Evolutionary conservation across 1,139 yeast genomes (phyloP).

Genomic region (Pichia sp.): DNA sequence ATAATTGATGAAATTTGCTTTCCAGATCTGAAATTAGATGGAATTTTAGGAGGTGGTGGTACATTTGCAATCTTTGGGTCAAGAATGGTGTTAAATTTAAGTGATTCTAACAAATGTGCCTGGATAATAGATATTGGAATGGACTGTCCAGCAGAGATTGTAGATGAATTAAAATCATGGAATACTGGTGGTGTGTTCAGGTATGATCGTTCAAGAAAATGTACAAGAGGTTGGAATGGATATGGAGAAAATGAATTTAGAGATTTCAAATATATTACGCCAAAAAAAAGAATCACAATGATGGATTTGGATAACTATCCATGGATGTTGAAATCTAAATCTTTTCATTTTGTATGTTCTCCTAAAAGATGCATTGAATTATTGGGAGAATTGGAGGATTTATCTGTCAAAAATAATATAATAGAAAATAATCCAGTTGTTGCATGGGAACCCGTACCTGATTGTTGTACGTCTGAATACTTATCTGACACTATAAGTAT

Average conservation of each 20-base stretch:
- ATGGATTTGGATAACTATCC: conserved; percentile 45
- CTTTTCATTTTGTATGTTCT: conserved; percentile 73
- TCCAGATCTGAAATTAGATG: conserved; percentile 38
- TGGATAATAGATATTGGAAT: conserved; percentile 76
- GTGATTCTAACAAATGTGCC: conserved; percentile 37
- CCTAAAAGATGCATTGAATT: conserved; percentile 44
- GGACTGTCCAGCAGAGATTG: conserved; percentile 59
- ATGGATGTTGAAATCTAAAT: conserved; percentile 35
- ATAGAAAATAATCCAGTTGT: conserved; percentile 32
- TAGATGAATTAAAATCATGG: conserved; percentile 51
- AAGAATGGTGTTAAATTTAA: conserved; percentile 42
- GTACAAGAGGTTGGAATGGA: conserved; percentile 77
- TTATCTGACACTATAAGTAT: conserved; percentile 36
- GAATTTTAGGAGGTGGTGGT: conserved; percentile 88
- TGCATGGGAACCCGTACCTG: conserved; percentile 87
- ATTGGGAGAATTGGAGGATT: conserved; percentile 3
- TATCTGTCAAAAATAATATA: not conserved
- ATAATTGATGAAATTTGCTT: conserved; percentile 84
- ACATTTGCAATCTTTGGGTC: conserved; percentile 79
- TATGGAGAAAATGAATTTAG: conserved; percentile 61
- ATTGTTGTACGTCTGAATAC: conserved; percentile 52
- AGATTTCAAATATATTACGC: conserved; percentile 49
- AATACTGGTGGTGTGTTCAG: conserved; percentile 53
- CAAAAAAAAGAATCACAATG: conserved; percentile 58
- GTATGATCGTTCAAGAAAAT: conserved; percentile 42